phyloP scores from a whole-genome alignment of 768 basidiomycete species.

The Kwoniella botswanensis region DNA sequence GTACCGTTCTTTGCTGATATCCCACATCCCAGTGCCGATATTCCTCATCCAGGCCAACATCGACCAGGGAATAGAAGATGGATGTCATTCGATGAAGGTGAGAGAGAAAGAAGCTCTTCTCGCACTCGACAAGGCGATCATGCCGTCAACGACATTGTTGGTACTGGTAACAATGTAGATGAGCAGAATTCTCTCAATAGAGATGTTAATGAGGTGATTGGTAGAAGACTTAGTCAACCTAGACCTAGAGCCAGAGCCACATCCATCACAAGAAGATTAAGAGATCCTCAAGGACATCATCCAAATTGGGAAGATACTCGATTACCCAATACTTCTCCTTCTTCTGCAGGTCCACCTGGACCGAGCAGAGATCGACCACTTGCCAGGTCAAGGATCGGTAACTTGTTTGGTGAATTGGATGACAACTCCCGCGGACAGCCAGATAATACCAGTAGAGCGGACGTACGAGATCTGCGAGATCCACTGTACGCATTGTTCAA shows the following conservation, averaged over 20 bases:
- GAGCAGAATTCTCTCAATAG: neutral
- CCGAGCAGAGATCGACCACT: neutral
- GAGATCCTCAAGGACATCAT: slow-evolving; percentile 11
- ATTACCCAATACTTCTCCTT: neutral
- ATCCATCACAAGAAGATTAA: slow-evolving; percentile 12
- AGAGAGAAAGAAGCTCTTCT: slow-evolving; percentile 10
- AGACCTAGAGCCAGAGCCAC: slow-evolving; percentile 7
- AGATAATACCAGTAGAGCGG: neutral
- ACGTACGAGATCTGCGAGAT: neutral
- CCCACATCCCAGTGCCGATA: neutral
- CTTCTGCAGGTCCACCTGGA: neutral
- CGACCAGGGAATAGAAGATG: slow-evolving; percentile 21
- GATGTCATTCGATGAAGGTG: slow-evolving; percentile 25
- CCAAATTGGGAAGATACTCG: slow-evolving; percentile 24
- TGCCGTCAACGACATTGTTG: neutral
- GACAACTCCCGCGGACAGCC: neutral
- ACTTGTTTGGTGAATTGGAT: neutral
- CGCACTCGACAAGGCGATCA: neutral
- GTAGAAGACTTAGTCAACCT: slow-evolving; percentile 20
- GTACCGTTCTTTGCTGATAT: neutral
- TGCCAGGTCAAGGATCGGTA: slow-evolving; percentile 1
- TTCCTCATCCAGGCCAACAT: neutral
- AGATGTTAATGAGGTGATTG: slow-evolving; percentile 23
- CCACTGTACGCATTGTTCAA: neutral
- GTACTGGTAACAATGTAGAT: neutral